Base-by-base conservation (phyloP, 768 basidiomycete species). In the Ramaria sp. region DNA sequence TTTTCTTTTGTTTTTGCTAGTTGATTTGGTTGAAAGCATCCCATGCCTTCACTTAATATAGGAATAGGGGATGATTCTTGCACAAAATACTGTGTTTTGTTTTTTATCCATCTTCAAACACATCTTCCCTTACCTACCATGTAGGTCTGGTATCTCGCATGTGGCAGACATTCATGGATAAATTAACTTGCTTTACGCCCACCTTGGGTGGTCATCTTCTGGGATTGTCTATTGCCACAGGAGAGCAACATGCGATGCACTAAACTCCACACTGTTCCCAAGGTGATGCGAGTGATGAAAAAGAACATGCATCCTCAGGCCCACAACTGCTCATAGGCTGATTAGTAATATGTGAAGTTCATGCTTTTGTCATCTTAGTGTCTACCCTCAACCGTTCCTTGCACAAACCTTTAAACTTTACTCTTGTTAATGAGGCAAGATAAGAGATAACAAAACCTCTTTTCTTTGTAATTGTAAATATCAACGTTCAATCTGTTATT, bases 51-150 rank as follows among this genome's bases (percentile, higher is more conserved):
- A 2, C n/a, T 27, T 37, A 13, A 10, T n/a, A 7, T 58, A 88
- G 83, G 88, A 89, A 72, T 90, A 87, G 88, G 87, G 86, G 0
- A 88, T 47, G 81, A 88, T 61, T 89, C 88, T 63, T 78, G 89
- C 25, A 72, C 65, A 32, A 83, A 88, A 41, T 92, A 90, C 62
- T 71, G 88, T 42, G 71, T 24, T 72, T 93, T 24, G 63, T 55
- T n/a, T 28, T 20, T 30, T 16, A 27, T n/a, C 16, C 20, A 7
- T n/a, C 16, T 22, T 41, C 3, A 22, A 8, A 27, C 24, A 3
- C 45, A 25, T 20, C 1, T 18, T n/a, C n/a, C n/a, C n/a, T n/a
- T n/a, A n/a, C n/a, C n/a, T 47, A 20, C 53, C 22, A 37, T 27
- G 16, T 58, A 87, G 85, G 74, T 88, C 56, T 77, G 79, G 32